These are phyloP conservation scores for Biancaea sappan DNA, from an alignment of 306 rosid species.

Conservation along the genomic window DNA sequence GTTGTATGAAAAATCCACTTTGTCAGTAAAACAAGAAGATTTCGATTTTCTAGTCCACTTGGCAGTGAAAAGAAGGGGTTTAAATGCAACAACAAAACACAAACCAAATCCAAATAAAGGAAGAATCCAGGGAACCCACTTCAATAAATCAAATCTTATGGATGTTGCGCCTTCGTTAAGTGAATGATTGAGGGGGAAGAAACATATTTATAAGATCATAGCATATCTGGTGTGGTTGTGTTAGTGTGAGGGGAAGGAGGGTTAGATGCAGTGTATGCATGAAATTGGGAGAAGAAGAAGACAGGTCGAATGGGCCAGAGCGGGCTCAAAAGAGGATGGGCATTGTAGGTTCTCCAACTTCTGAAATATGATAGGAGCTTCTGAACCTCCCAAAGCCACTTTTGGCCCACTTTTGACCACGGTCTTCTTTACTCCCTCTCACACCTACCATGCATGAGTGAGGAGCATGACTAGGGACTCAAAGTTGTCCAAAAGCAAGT, in stretches of 20 bases:
- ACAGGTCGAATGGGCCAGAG: constrained; percentile 73
- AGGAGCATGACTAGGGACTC: constrained; percentile 60
- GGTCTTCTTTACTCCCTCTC: constrained; percentile 50
- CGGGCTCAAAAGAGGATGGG: constrained; percentile 58
- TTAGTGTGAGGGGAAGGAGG: constrained; percentile 35
- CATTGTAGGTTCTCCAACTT: constrained; percentile 63
- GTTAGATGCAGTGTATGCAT: constrained; percentile 82
- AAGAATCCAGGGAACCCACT: constrained; percentile 55
- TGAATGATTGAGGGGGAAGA: constrained; percentile 64
- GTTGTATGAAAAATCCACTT: constrained; percentile 36
- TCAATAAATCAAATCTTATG: constrained; percentile 57
- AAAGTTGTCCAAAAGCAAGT: constrained; percentile 35
- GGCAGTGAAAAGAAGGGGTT: neutral
- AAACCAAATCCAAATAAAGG: constrained; percentile 39
- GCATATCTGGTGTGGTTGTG: constrained; percentile 38
- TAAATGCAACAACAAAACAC: constrained; percentile 6
- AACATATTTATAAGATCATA: constrained; percentile 19
- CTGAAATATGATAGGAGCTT: constrained; percentile 50
- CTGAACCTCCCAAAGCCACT: constrained; percentile 48
- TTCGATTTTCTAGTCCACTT: too few relatives aligned
- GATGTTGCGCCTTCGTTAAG: constrained; percentile 85
- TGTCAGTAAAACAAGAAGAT: constrained; percentile 40
- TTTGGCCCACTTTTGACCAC: constrained; percentile 73
- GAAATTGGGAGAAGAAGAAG: constrained; percentile 49
- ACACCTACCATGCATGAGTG: constrained; percentile 57